phyloP scores from a whole-genome alignment of 805 yeast species.

The Metschnikowia cubensis region DNA sequence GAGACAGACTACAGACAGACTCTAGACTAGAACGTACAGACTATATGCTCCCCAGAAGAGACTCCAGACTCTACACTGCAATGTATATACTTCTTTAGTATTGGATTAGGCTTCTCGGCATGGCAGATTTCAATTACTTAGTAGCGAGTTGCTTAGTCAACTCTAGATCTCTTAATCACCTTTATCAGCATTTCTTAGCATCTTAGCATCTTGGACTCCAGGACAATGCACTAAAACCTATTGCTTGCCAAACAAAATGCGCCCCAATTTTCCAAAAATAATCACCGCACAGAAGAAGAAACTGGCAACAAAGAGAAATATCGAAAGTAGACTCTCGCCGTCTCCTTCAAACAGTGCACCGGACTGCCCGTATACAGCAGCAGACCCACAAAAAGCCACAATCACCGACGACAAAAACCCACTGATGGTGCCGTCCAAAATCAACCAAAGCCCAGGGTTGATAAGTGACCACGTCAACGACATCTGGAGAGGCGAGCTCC shows the following conservation, averaged over 20 bases:
- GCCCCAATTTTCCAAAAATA: constrained; percentile 66
- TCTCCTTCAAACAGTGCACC: constrained; percentile 16
- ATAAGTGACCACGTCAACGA: constrained; percentile 58
- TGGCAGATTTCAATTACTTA: too few species aligned
- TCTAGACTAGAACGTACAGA: too few species aligned
- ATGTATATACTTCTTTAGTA: too few species aligned
- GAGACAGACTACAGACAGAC: too few species aligned
- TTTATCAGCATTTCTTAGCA: too few species aligned
- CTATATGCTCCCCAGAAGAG: too few species aligned
- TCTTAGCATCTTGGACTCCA: too few species aligned
- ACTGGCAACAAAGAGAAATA: constrained; percentile 54
- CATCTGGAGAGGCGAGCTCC: constrained; percentile 65
- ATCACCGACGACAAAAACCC: constrained; percentile 43
- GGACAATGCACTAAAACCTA: background rate
- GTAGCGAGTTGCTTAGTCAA: too few species aligned
- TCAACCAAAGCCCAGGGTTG: constrained; percentile 63
- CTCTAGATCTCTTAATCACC: too few species aligned
- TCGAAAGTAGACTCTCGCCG: constrained; percentile 35
- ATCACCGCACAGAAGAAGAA: constrained; percentile 63
- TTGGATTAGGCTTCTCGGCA: too few species aligned
- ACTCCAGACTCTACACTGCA: too few species aligned
- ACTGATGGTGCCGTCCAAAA: constrained; percentile 56
- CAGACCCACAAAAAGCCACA: constrained; percentile 31
- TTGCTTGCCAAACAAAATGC: constrained; percentile 40
- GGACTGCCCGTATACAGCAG: constrained; percentile 28